phyloP scores from a whole-genome alignment of 345 rosid species.

The Stellera chamaejasme region DNA sequence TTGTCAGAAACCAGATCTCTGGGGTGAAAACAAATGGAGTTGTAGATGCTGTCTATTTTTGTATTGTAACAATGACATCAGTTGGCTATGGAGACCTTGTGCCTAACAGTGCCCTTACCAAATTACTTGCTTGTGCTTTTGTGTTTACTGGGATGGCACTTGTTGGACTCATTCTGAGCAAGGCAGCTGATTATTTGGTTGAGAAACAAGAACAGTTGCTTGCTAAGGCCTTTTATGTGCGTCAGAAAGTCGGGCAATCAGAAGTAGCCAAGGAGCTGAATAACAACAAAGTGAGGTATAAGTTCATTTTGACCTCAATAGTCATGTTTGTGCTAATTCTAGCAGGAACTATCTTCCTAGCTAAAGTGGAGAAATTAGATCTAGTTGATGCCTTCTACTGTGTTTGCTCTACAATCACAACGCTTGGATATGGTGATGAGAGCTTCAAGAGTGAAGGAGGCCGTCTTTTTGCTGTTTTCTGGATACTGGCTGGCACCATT shows the following conservation, averaged over 20 bases:
- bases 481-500: slow-evolving; percentile 57
- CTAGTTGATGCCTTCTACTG: slow-evolving; percentile 64
- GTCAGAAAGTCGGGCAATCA: slow-evolving; percentile 28
- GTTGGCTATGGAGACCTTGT: slow-evolving; percentile 97
- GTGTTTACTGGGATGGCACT: slow-evolving; percentile 81
- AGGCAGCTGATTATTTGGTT: slow-evolving; percentile 72
- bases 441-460: slow-evolving; percentile 56
- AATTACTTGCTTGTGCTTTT: slow-evolving; percentile 66
- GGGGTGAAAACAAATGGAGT: slow-evolving; percentile 63
- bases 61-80: slow-evolving; percentile 85
- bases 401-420: slow-evolving; percentile 73
- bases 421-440: slow-evolving; percentile 79
- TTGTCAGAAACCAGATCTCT: slow-evolving; percentile 35
- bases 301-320: slow-evolving; percentile 33
- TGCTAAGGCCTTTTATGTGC: slow-evolving; percentile 45
- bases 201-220: slow-evolving; percentile 84
- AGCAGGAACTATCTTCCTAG: slow-evolving; percentile 40
- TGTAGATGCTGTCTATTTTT: slow-evolving; percentile 68
- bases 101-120: slow-evolving; percentile 40
- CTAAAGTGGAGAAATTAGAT: slow-evolving; percentile 32
- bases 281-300: slow-evolving; percentile 41
- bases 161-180: slow-evolving; percentile 47
- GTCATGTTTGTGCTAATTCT: slow-evolving; percentile 35
- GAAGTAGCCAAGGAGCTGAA: slow-evolving; percentile 51
- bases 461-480: slow-evolving; percentile 59